These are phyloP conservation scores for Anacardium occidentale DNA, from an alignment of 345 rosid genomes.

Conservation along the genomic window DNA sequence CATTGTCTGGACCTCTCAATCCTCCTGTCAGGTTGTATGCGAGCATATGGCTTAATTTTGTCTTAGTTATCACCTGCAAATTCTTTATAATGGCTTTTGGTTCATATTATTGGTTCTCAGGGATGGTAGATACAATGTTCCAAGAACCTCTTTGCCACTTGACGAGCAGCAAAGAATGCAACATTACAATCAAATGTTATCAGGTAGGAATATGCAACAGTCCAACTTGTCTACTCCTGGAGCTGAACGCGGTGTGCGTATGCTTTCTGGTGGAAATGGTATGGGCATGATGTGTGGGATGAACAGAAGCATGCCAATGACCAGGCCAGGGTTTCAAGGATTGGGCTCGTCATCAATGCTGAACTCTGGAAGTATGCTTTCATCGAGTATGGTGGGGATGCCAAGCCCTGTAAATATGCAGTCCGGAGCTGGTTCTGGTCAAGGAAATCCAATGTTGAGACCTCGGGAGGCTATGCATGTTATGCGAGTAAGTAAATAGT, in stretches of 20 bases:
- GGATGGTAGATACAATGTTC: constrained; percentile 74
- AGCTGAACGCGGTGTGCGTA: constrained; percentile 57
- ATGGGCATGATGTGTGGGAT: constrained; percentile 62
- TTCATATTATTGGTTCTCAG: constrained; percentile 33
- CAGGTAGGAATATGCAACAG: constrained; percentile 72
- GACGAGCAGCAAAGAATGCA: constrained; percentile 87
- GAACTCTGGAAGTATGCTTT: constrained; percentile 62
- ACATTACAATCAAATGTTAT: constrained; percentile 61
- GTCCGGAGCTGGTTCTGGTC: constrained; percentile 63
- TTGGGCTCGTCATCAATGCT: constrained; percentile 63
- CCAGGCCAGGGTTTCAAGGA: constrained; percentile 84
- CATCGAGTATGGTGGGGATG: constrained; percentile 70
- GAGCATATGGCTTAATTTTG: constrained; percentile 19
- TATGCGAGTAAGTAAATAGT: constrained; percentile 58
- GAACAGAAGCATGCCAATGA: constrained; percentile 64
- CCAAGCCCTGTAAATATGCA: constrained; percentile 63
- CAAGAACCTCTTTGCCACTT: constrained; percentile 64
- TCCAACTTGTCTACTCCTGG: constrained; percentile 63
- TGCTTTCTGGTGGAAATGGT: constrained; percentile 69
- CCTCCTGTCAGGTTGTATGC: constrained; percentile 51
- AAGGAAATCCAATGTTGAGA: constrained; percentile 73
- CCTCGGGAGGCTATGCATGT: constrained; percentile 72
- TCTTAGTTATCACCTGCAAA: constrained; percentile 20
- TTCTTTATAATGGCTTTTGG: constrained; percentile 12
- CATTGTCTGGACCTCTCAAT: constrained; percentile 62